phyloP scores from a whole-genome alignment of 2,329 filamentous ascomycete species.

The Lasiodiplodia sp. region DNA sequence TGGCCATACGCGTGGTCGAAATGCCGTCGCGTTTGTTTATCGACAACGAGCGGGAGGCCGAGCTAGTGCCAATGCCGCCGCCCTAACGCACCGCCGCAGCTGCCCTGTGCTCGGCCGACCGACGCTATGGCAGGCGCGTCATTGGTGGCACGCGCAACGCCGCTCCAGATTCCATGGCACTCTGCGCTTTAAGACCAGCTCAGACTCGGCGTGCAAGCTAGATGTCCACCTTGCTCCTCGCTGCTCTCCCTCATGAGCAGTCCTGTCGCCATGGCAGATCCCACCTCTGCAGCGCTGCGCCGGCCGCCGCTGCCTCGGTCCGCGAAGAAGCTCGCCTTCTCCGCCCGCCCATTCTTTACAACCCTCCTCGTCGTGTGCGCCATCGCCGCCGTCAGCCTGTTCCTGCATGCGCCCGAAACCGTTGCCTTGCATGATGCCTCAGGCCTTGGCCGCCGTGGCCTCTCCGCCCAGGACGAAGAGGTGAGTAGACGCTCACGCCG shows the following conservation, averaged over 20 bases:
- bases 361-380: conserved; percentile 49
- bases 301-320: conserved; percentile 13
- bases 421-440: background rate
- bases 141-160: conserved; percentile 12
- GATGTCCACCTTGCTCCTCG: conserved; percentile 1
- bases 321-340: conserved; percentile 45
- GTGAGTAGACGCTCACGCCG: conserved; percentile 33
- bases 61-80: background rate
- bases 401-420: conserved; percentile 11
- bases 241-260: background rate
- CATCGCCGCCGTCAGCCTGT: conserved; percentile 44
- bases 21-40: background rate
- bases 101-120: background rate
- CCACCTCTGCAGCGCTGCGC: conserved; percentile 23
- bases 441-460: background rate
- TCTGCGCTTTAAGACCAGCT: background rate
- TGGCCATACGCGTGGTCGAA: background rate
- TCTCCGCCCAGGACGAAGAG: conserved; percentile 43
- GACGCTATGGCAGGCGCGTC: conserved; percentile 7
- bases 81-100: conserved; percentile 1
- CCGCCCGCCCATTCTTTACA: conserved; percentile 56
- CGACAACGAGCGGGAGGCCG: background rate
- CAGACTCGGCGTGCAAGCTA: background rate
- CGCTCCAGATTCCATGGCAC: conserved; percentile 6
- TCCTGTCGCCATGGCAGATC: conserved; percentile 24